Evolutionary conservation across 495 filamentous ascomycete species (phyloP), one percentile per base, ranked within the genome.

Genomic region (Hypoxylon subgilvum): DNA sequence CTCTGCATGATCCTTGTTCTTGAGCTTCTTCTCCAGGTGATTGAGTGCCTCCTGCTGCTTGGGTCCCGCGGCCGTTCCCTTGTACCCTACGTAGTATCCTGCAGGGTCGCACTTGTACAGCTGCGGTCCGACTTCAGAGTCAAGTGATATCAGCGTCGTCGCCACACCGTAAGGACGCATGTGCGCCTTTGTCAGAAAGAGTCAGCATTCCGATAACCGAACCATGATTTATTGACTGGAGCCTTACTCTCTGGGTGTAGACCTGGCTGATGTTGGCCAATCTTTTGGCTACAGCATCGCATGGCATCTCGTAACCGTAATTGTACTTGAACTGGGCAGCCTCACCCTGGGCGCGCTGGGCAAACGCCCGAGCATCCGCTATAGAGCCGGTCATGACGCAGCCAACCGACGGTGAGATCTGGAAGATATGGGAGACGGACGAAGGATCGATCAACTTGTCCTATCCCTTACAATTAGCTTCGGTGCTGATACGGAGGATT

Each of bases 311-410:
- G 75, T 98, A 98, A 71, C 94, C 94, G 70, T 84, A 96, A 74
- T 97, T 97, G 84, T 98, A 97, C 74, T 86, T 84, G 80, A 98
- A 98, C 63, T 97, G 91, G 40, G 93, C 95, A 57, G 94, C 95
- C 78, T 98, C 94, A 49, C 88, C 89, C 79, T 92, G 86, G 61
- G 94, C 94, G 64, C 94, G 88, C 74, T 89, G 87, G 36, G 96
- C 91, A 52, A 86, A 92, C 32, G 94, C 94, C 54, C 95, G 81
- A 35, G 94, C 94, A 82, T 98, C 94, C 59, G 94, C 94, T 73
- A 97, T 97, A 51, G 94, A 96, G 21, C 94, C 94, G 19, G 94
- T 98, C 88, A 97, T 96, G 65, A 97, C 94, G 69, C 91, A 96
- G 52, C 94, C 94, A 63, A 98, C 92, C 10, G 91, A 94, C 19